Evolutionary conservation across 352 stramenopile genomes (phyloP).

Genomic region (Pythium coloratum): DNA sequence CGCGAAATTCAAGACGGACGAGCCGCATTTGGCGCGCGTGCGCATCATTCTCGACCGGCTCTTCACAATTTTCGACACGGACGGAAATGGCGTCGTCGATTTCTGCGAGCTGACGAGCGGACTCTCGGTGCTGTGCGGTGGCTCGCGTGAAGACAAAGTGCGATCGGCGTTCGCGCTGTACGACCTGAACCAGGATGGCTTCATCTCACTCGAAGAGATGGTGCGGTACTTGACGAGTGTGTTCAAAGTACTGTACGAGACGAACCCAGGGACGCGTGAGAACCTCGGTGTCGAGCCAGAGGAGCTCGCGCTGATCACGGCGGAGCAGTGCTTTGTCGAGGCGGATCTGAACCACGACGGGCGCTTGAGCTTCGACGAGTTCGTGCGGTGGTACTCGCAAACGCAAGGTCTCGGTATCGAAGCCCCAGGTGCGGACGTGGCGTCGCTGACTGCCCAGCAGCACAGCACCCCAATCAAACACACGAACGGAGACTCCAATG

Average conservation of each 20-base stretch:
- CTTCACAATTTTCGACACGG: slow-evolving; percentile 82
- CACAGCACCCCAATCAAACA: background rate
- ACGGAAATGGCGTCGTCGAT: slow-evolving; percentile 78
- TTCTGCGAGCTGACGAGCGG: slow-evolving; percentile 85
- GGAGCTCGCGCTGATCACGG: slow-evolving; percentile 75
- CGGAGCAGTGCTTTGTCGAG: slow-evolving; percentile 85
- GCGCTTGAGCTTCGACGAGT: slow-evolving; percentile 85
- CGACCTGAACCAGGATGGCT: slow-evolving; percentile 84
- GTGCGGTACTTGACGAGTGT: slow-evolving; percentile 80
- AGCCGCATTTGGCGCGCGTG: slow-evolving; percentile 59
- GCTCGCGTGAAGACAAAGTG: slow-evolving; percentile 82
- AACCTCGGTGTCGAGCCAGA: slow-evolving; percentile 65
- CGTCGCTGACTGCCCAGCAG: background rate
- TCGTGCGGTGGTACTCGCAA: slow-evolving; percentile 82
- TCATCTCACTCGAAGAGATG: slow-evolving; percentile 90
- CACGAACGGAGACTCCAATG: background rate
- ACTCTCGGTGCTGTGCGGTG: slow-evolving; percentile 80
- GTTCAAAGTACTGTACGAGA: slow-evolving; percentile 88
- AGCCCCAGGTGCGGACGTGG: slow-evolving; percentile 15
- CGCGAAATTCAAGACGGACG: slow-evolving; percentile 73
- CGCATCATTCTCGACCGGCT: slow-evolving; percentile 72
- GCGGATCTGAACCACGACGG: slow-evolving; percentile 80
- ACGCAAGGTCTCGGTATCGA: slow-evolving; percentile 24
- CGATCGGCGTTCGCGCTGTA: slow-evolving; percentile 86
- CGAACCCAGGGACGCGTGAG: slow-evolving; percentile 54